These are phyloP conservation scores for Neofusicoccum parvum DNA, from an alignment of 2,329 filamentous ascomycete species.

Conservation along the genomic window DNA sequence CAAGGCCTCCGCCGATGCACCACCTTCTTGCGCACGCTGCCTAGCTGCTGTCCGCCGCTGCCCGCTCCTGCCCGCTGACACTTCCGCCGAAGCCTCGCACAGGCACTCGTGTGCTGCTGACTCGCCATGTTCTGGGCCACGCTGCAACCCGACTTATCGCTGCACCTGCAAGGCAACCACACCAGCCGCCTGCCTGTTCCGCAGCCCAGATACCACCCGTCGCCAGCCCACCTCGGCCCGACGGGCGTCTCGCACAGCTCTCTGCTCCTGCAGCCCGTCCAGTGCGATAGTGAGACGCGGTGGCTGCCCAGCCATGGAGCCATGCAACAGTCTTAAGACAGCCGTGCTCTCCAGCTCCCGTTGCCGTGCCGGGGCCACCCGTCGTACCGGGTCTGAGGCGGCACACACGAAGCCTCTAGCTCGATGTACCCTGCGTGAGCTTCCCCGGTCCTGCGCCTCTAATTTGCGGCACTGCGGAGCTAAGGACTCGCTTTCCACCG, in stretches of 20 bases:
- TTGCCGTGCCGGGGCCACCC: background rate
- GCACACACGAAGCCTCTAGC: background rate
- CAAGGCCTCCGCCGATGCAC: no score
- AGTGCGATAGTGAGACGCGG: no score
- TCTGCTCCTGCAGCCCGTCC: no score
- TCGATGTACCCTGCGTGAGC: background rate
- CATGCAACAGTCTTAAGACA: no score
- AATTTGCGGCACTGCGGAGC: background rate
- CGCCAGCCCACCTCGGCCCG: no score
- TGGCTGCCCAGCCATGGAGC: no score
- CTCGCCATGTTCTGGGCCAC: background rate
- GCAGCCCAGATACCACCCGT: background rate
- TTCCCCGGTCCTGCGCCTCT: background rate
- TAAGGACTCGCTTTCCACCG: background rate
- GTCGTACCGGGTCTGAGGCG: background rate
- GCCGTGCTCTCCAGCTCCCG: background rate
- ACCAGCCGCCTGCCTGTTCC: background rate
- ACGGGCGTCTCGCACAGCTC: no score
- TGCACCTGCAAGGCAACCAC: background rate
- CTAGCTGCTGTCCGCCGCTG: background rate
- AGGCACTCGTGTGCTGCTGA: background rate
- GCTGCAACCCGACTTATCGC: background rate
- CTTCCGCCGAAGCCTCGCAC: background rate
- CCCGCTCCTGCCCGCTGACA: background rate
- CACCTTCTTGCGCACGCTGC: no score